Percentiles rank a stretch among this genome's conserved stretches.
These are phyloP conservation scores for Clarireedia paspali DNA, from an alignment of 2,329 filamentous ascomycete genomes.

Conservation along the genomic window DNA sequence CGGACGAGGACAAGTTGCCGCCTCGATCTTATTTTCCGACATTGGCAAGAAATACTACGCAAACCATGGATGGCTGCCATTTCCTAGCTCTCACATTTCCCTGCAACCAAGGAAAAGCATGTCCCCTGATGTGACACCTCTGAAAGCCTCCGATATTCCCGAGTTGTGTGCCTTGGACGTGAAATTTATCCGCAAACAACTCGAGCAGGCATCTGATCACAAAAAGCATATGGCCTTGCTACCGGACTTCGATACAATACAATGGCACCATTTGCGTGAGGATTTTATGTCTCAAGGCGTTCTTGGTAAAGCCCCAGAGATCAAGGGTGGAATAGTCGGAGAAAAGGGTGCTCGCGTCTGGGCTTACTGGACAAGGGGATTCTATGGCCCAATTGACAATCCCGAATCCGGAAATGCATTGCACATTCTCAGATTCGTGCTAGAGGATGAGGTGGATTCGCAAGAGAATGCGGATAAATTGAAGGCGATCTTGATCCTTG, in stretches of 20 bases:
- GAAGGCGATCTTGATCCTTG: slow-evolving; percentile 55
- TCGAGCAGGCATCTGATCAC: slow-evolving; percentile 35
- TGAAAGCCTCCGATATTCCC: slow-evolving; percentile 54
- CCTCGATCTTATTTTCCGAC: slow-evolving; percentile 80
- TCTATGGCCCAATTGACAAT: slow-evolving; percentile 44
- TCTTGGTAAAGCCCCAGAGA: slow-evolving; percentile 43
- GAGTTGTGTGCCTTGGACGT: slow-evolving; percentile 59
- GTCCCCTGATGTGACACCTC: slow-evolving; percentile 15
- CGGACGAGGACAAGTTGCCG: slow-evolving; percentile 39
- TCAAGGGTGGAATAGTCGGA: slow-evolving; percentile 62
- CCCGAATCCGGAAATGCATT: slow-evolving; percentile 52
- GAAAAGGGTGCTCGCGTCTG: slow-evolving; percentile 50
- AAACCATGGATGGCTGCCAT: slow-evolving; percentile 66
- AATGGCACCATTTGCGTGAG: slow-evolving; percentile 76
- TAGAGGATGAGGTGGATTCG: slow-evolving; percentile 45
- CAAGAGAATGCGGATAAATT: slow-evolving; percentile 46
- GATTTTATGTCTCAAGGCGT: slow-evolving; percentile 65
- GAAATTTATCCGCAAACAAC: slow-evolving; percentile 45
- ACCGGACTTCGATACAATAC: slow-evolving; percentile 59
- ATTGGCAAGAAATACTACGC: slow-evolving; percentile 81
- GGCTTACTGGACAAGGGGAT: slow-evolving; percentile 65
- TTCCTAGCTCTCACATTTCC: slow-evolving; percentile 63
- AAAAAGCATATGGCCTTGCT: slow-evolving; percentile 55
- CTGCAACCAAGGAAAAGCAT: slow-evolving; percentile 33
- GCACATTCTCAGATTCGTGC: slow-evolving; percentile 59